Percentiles rank a stretch among this genome's conserved stretches.
Conservation (phyloP, 2,329 filamentous ascomycete species). For the Cryphonectria nitschkei region DNA sequence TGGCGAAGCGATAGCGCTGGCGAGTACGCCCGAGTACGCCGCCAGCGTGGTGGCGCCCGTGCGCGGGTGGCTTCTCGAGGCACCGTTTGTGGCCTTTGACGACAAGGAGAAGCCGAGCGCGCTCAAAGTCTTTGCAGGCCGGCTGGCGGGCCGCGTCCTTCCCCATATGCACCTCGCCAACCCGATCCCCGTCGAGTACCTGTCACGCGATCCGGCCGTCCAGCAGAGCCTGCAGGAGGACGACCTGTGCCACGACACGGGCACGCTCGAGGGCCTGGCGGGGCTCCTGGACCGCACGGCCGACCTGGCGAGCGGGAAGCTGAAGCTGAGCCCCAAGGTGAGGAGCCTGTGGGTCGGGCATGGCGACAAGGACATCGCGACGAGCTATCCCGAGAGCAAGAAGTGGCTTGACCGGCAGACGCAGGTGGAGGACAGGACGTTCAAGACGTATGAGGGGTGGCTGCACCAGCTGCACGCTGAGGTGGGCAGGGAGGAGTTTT, state of each 20-base stretch:
- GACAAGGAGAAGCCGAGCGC: conserved; percentile 64
- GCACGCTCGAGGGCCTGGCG: conserved; percentile 80
- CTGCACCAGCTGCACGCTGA: conserved; percentile 77
- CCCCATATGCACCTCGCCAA: conserved; percentile 70
- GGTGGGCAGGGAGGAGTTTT: conserved; percentile 55
- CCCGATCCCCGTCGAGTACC: conserved; percentile 63
- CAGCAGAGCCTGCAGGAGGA: conserved; percentile 66
- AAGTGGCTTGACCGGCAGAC: conserved; percentile 63
- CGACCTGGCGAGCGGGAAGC: conserved; percentile 59
- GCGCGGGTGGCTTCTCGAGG: conserved; percentile 74
- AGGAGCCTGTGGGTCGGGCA: conserved; percentile 73
- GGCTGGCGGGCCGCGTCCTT: conserved; percentile 68
- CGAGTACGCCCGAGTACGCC: conserved; percentile 52
- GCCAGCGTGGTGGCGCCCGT: conserved; percentile 60
- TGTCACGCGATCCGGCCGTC: conserved; percentile 70
- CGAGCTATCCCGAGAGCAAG: conserved; percentile 67
- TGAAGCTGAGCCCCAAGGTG: conserved; percentile 57
- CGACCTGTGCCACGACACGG: conserved; percentile 76
- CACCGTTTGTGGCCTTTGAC: conserved; percentile 78
- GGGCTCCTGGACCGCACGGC: conserved; percentile 76
- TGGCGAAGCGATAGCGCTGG: conserved; percentile 70
- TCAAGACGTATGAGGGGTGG: conserved; percentile 75
- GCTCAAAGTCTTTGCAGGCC: conserved; percentile 67
- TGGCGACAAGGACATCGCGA: conserved; percentile 74
- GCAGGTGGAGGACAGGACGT: conserved; percentile 66